Percentiles rank a stretch among this genome's conserved stretches.
These are phyloP conservation scores for Diaporthe caulivora DNA, from an alignment of 2,329 filamentous ascomycete species.

Conservation along the genomic window DNA sequence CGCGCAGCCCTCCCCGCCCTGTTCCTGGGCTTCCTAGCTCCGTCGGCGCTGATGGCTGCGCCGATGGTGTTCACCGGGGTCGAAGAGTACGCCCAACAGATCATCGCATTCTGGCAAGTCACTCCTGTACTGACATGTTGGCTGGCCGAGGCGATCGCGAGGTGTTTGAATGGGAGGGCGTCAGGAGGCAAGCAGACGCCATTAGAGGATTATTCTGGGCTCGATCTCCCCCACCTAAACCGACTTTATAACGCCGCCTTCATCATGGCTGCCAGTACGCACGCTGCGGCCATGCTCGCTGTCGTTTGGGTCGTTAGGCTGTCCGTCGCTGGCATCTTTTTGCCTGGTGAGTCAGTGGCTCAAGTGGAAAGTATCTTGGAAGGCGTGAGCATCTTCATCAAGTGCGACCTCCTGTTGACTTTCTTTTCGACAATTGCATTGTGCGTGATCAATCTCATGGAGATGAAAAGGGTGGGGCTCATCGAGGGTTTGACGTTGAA, in stretches of 20 bases:
- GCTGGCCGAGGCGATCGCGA: conserved; percentile 9
- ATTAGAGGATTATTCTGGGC: conserved; percentile 16
- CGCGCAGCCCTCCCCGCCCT: conserved; percentile 9
- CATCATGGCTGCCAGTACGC: background rate
- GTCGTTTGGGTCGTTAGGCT: conserved; percentile 3
- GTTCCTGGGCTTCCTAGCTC: conserved; percentile 15
- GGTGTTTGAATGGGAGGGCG: background rate
- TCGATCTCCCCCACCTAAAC: background rate
- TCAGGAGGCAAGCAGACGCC: background rate
- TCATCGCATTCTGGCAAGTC: conserved; percentile 22
- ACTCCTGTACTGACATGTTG: conserved; percentile 11
- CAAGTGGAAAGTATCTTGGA: conserved; percentile 5
- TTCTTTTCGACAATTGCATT: background rate
- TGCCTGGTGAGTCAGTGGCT: background rate
- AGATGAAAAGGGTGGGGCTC: conserved; percentile 13
- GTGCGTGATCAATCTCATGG: conserved; percentile 12
- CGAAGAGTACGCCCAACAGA: background rate
- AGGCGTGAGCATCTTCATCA: conserved; percentile 24
- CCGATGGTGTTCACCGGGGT: background rate
- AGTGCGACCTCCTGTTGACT: conserved; percentile 16
- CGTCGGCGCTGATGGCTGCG: conserved; percentile 8
- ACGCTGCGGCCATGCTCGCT: conserved; percentile 8
- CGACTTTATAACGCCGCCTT: background rate
- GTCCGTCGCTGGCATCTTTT: conserved; percentile 12
- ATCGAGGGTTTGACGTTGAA: background rate